Conservation (phyloP, 129 eudicot species). For the Saposhnikovia divaricata region DNA sequence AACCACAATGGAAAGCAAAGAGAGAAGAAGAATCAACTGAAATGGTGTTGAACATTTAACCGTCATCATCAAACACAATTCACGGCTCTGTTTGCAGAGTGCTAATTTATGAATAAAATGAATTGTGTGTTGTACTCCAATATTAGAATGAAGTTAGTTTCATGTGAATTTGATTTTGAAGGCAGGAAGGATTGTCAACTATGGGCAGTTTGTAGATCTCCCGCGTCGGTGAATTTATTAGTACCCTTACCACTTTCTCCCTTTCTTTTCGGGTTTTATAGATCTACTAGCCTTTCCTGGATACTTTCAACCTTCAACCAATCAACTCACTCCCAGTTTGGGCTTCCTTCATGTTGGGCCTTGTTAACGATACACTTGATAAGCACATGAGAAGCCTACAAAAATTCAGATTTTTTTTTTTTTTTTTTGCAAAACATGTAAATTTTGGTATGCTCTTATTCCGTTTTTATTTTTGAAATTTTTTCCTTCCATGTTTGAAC, state of each 20-base stretch:
- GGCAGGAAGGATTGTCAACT: neutral
- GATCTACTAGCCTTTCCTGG: neutral
- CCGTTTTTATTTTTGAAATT: too few relatives aligned
- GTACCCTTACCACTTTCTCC: neutral
- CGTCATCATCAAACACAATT: constrained; percentile 18
- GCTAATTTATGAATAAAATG: neutral
- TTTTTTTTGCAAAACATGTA: too few relatives aligned
- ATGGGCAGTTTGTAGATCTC: neutral
- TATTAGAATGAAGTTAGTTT: neutral
- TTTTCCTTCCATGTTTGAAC: too few relatives aligned
- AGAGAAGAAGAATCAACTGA: constrained; percentile 16
- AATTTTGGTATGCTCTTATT: too few relatives aligned
- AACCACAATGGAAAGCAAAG: constrained; percentile 30
- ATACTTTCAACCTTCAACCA: too few relatives aligned
- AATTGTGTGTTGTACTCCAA: too few relatives aligned
- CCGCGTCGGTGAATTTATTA: neutral
- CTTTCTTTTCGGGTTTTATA: neutral
- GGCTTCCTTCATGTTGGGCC: too few relatives aligned
- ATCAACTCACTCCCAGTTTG: too few relatives aligned
- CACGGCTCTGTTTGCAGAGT: neutral
- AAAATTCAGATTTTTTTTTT: too few relatives aligned
- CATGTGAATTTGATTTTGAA: neutral
- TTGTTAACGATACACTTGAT: too few relatives aligned
- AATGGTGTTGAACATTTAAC: constrained; percentile 15
- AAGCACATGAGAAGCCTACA: too few relatives aligned